phyloP scores from a whole-genome alignment of 768 basidiomycete genomes.

The Rhizopogon sp. region DNA sequence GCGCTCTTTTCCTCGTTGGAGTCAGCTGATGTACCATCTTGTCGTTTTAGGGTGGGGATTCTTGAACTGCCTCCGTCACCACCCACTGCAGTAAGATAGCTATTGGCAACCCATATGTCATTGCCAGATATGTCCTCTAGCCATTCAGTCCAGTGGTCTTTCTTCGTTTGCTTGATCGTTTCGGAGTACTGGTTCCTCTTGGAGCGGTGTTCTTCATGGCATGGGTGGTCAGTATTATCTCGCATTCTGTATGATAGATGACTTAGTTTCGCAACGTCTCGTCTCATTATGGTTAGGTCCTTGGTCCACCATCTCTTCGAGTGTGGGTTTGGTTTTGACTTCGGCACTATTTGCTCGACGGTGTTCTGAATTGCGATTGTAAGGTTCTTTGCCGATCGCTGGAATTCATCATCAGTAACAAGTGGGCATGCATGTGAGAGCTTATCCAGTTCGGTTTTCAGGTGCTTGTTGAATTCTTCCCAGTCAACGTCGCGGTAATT shows the following conservation, averaged over 20 bases:
- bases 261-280: background rate
- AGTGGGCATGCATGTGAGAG: too few relatives aligned
- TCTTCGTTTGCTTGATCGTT: constrained; percentile 7
- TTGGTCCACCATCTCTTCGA: constrained; percentile 19
- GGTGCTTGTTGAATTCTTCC: too few relatives aligned
- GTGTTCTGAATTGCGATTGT: background rate
- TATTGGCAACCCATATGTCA: too few relatives aligned
- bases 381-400: too few relatives aligned
- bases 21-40: too few relatives aligned
- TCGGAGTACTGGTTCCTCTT: constrained; percentile 9
- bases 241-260: background rate
- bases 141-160: constrained; percentile 14
- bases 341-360: constrained; percentile 6
- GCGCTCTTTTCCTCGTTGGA: background rate
- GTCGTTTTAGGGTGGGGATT: too few relatives aligned
- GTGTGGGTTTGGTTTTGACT: constrained; percentile 8
- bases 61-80: too few relatives aligned
- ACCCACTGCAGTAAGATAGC: too few relatives aligned
- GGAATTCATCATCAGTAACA: too few relatives aligned
- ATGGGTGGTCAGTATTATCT: background rate
- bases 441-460: too few relatives aligned
- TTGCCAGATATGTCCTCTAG: too few relatives aligned
- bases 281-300: constrained; percentile 1
- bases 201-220: background rate
- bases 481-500: too few relatives aligned